Percentiles rank a stretch among this genome's conserved stretches.
These are phyloP conservation scores for Hymenoscyphus occultus DNA, from an alignment of 2,329 filamentous ascomycete species.

Conservation along the genomic window DNA sequence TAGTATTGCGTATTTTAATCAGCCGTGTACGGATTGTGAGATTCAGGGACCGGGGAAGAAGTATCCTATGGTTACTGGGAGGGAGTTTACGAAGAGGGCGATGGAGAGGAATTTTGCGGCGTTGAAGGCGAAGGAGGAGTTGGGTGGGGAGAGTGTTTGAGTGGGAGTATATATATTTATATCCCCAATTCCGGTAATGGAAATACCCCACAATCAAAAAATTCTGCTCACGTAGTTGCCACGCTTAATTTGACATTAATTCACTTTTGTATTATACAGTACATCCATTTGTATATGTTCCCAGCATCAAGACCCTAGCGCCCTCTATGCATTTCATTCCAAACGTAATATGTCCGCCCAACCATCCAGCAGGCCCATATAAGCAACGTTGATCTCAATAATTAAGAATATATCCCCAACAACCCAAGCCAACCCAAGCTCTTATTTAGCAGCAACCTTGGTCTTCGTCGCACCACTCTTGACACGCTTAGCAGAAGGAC, in stretches of 20 bases:
- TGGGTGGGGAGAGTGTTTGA: slow-evolving; percentile 11
- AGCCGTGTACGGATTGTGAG: slow-evolving; percentile 54
- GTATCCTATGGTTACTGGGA: slow-evolving; percentile 58
- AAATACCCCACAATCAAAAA: too few species aligned
- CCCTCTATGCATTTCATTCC: neutral
- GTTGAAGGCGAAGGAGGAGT: slow-evolving; percentile 45
- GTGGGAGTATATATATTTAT: too few species aligned
- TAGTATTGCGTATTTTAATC: slow-evolving; percentile 65
- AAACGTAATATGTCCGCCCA: neutral
- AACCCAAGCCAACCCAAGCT: neutral
- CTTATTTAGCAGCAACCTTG: neutral
- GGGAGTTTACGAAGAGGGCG: slow-evolving; percentile 56
- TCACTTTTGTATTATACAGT: slow-evolving; percentile 14
- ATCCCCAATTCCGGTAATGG: too few species aligned
- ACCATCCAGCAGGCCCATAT: neutral
- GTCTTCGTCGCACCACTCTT: slow-evolving; percentile 47
- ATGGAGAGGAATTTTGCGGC: slow-evolving; percentile 55
- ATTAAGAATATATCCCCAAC: neutral
- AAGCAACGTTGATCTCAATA: too few species aligned
- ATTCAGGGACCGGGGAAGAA: slow-evolving; percentile 62
- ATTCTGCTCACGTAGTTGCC: neutral
- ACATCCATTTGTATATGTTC: slow-evolving; percentile 2
- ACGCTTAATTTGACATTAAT: slow-evolving; percentile 1
- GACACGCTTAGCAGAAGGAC: slow-evolving; percentile 68
- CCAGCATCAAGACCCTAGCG: slow-evolving; percentile 4